Percentiles rank a stretch among this genome's conserved stretches.
Conservation (phyloP, 805 yeast species). For the Hanseniaspora osmophila region DNA sequence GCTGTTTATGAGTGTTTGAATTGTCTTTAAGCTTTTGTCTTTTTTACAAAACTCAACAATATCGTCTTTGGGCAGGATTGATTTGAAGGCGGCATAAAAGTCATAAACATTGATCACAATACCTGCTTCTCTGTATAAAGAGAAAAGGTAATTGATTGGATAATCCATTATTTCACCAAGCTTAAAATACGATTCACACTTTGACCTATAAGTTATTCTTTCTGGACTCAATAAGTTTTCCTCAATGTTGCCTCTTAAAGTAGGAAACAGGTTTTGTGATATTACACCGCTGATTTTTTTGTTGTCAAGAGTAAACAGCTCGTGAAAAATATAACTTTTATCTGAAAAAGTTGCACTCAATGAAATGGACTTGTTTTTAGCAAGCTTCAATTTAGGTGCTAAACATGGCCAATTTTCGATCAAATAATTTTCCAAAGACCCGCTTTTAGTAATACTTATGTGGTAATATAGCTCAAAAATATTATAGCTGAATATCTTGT, state of each 20-base stretch:
- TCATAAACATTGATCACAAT: conserved; percentile 53
- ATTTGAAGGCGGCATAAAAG: conserved; percentile 47
- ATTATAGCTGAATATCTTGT: conserved; percentile 15
- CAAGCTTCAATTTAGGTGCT: too few relatives aligned
- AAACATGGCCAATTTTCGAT: conserved; percentile 10
- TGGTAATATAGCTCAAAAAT: conserved; percentile 20
- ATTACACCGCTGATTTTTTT: conserved; percentile 15
- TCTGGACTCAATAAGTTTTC: conserved; percentile 21
- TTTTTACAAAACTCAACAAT: conserved; percentile 7
- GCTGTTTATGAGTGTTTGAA: conserved; percentile 14
- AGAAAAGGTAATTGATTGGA: conserved; percentile 41
- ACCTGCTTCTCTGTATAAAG: conserved; percentile 68
- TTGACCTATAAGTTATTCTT: conserved; percentile 10
- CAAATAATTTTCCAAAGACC: conserved; percentile 14
- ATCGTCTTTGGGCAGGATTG: conserved; percentile 26
- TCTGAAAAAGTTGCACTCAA: not conserved
- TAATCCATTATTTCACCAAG: conserved; percentile 30
- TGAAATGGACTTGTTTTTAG: too few relatives aligned
- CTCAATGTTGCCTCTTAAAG: conserved; percentile 18
- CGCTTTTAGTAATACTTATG: conserved; percentile 16
- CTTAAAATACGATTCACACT: conserved; percentile 8
- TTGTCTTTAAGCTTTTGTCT: too few relatives aligned
- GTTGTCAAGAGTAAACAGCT: conserved; percentile 21
- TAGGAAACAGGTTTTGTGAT: conserved; percentile 21
- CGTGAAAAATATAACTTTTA: conserved; percentile 18